Conservation (phyloP, 2,329 filamentous ascomycete genomes). For the Annulohypoxylon truncatum region DNA sequence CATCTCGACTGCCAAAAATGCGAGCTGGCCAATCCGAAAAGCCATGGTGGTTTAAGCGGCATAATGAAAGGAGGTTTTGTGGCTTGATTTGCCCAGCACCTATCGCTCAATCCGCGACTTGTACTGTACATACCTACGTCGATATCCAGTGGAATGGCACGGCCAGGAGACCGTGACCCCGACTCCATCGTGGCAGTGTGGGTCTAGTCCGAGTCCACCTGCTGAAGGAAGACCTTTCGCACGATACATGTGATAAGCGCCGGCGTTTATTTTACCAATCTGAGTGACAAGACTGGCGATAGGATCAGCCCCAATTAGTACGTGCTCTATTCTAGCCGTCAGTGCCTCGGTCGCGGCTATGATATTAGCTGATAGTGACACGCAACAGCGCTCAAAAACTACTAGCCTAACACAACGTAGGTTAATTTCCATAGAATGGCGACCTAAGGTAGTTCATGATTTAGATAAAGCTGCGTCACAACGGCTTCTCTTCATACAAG, state of each 20-base stretch:
- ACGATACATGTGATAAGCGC: background rate
- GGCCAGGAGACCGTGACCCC: background rate
- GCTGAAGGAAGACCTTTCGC: background rate
- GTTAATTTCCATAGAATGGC: too few relatives aligned
- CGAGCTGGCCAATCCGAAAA: slow-evolving; percentile 2
- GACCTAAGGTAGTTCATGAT: background rate
- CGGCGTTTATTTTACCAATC: background rate
- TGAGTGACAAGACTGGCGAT: background rate
- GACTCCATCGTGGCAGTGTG: slow-evolving; percentile 13
- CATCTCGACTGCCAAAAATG: background rate
- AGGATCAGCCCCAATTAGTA: background rate
- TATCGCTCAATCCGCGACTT: background rate
- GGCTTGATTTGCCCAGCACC: background rate
- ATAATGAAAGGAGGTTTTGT: slow-evolving; percentile 3
- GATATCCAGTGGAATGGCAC: background rate
- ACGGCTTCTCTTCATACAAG: background rate
- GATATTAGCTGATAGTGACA: background rate
- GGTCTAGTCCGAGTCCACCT: slow-evolving; percentile 2
- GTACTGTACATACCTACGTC: slow-evolving; percentile 22
- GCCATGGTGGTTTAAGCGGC: background rate
- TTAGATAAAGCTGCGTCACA: background rate
- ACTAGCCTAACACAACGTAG: background rate
- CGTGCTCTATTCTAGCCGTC: background rate
- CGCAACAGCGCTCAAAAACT: background rate
- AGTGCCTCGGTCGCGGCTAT: background rate